Conservation (phyloP, 1,284 basidiomycete genomes). For the Ustilago bromivora region DNA sequence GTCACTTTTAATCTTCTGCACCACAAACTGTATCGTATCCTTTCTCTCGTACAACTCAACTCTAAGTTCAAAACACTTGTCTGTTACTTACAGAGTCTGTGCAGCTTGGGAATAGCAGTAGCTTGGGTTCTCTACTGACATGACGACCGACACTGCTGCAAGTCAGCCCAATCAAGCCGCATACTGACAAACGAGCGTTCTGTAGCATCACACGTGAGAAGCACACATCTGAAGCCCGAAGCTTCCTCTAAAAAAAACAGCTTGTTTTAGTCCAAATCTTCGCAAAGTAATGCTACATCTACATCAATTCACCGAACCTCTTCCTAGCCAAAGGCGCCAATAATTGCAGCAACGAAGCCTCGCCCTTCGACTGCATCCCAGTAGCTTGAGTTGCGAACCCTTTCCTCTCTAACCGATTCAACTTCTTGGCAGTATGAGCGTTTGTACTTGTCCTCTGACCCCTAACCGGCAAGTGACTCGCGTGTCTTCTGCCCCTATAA, state of each 20-base stretch:
- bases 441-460: slow-evolving; percentile 90
- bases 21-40: slow-evolving; percentile 1
- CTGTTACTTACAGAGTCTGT: not conserved
- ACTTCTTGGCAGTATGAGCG: slow-evolving; percentile 83
- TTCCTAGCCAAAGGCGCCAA: slow-evolving; percentile 47
- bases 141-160: too few relatives aligned
- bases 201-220: too few relatives aligned
- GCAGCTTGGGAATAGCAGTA: too few relatives aligned
- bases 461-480: slow-evolving; percentile 86
- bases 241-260: too few relatives aligned
- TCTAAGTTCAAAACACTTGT: not conserved
- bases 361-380: not conserved
- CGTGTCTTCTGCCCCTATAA: slow-evolving; percentile 86
- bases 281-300: not conserved
- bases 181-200: too few relatives aligned
- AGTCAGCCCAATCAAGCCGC: too few relatives aligned
- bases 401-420: slow-evolving; percentile 79
- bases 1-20: too few relatives aligned
- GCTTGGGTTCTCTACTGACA: too few relatives aligned
- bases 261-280: too few relatives aligned
- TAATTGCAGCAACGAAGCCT: slow-evolving; percentile 18
- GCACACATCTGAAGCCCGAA: too few relatives aligned
- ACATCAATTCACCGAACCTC: slow-evolving; percentile 17
- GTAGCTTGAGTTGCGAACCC: slow-evolving; percentile 22
- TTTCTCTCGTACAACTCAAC: not conserved